Base-by-base conservation (phyloP, 805 yeast genomes). In the Yamadazyma insecticola region DNA sequence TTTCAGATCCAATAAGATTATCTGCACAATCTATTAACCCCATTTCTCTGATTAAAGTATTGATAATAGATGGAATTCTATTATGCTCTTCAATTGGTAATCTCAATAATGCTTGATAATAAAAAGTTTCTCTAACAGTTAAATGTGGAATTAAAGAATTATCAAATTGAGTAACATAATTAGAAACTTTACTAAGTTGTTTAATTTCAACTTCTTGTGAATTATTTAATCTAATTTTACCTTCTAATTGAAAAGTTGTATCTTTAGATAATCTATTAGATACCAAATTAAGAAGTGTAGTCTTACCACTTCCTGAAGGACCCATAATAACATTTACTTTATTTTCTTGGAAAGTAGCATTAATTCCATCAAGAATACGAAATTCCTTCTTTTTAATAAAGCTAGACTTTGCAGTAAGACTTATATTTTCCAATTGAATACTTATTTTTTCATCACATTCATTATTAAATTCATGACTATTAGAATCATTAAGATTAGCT, bases 121-220 rank as follows among this genome's bases (percentile, higher is more conserved):
- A 63, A 14, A 86, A 57, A 0, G 95, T 84, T 54, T 86, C 96
- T 29, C 78, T 53, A 2, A 87, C 95, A 0, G 95, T 85, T 33
- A 86, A 60, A 6, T 77, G 66, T 1, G 90, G 73, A 24, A 84
- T 57, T 32, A 86, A 60, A 22, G 83, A 78, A 39, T 76, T 79
- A 49, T 86, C 95, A 42, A 81, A 85, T 48, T 86, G 96, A 5
- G 84, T 73, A 13, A 86, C 95, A 55, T 81, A 86, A 0, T 90
- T 84, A 30, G 90, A 70, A 5, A 60, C 48, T 24, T 44, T 44
- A 6, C 58, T 42, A 21, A 65, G 36, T 9, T 55, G 50, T 10
- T 41, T 22, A 1, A 49, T 41, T 4, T 50, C 32, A 4, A 63
- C 45, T 8, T 30, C 38, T 28, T 57, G 61, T n/a, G 24, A 10